Evolutionary conservation across 1,139 yeast genomes (phyloP), one percentile per base, ranked within the genome.

Genomic region (Pichia sp.): DNA sequence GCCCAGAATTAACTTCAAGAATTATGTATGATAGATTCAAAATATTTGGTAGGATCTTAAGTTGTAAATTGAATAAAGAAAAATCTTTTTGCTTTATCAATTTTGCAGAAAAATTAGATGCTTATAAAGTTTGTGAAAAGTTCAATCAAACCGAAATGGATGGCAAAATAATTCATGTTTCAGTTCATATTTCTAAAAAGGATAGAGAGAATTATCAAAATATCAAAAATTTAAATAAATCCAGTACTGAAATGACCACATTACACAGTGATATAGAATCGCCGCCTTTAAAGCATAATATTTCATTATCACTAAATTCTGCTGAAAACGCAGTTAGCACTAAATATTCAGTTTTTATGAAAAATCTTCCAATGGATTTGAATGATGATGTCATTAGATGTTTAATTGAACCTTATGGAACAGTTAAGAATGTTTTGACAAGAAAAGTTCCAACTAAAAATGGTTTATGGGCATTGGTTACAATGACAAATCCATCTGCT

Each of bases 391-490:
- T 65, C 7, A 62, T 74, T 16, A 55, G 59, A 39, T 60, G 62
- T 26, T 57, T 65, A 26, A 71, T 74, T 46, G 64, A 68, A 27
- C 63, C 64, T 15, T 66, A 66, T 53, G 79, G 79, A 2, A 66
- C 69, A 7, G 67, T 75, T 3, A 60, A 61, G 32, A 70, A 74
- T 3, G 66, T 74, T 4, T 67, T 64, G 44, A 60, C 71, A 12
- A 66, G 74, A 26, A 63, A 63, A 24, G 72, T 68, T 16, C 59
- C 64, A 0, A 62, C 58, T 40, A 67, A 58, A 46, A 65, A 67
- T 26, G 72, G 76, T 2, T 53, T 71, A 22, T 74, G 79, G 78
- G 73, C 76, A 4, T 64, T 74, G 43, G 64, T 74, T 8, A 73
- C 75, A 0, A 67, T 68, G 58, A 68, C 69, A 40, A 61, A 61